These are phyloP conservation scores for Monosporozyma servazzii DNA, from an alignment of 805 yeast species.

Conservation along the genomic window DNA sequence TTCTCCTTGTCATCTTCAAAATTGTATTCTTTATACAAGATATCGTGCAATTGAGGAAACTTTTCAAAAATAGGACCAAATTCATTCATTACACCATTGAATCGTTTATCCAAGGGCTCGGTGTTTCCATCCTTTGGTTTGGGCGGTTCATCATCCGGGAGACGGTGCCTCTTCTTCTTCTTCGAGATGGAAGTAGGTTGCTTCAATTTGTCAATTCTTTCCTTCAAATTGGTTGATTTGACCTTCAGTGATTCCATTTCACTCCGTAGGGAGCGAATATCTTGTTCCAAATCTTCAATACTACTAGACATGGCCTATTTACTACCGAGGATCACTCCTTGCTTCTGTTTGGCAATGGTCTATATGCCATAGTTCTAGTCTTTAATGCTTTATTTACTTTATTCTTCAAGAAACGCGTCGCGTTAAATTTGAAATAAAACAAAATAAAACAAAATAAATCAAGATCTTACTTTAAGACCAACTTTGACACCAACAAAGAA, in stretches of 20 bases:
- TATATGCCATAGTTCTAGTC: background rate
- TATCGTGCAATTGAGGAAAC: conserved; percentile 18
- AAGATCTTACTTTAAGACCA: background rate
- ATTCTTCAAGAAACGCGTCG: background rate
- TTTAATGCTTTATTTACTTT: background rate
- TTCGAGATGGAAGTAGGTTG: background rate
- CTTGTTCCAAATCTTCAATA: conserved; percentile 26
- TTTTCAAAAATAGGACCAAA: conserved; percentile 15
- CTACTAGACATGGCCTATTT: background rate
- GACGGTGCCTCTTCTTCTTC: background rate
- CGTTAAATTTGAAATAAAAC: background rate
- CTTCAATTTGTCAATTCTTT: conserved; percentile 2
- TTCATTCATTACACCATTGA: conserved; percentile 11
- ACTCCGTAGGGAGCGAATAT: conserved; percentile 28
- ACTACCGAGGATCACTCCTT: background rate
- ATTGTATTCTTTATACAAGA: conserved; percentile 8
- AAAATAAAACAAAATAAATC: background rate
- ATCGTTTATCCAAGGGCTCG: background rate
- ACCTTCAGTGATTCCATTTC: conserved; percentile 20
- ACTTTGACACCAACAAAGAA: background rate
- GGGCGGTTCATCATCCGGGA: background rate
- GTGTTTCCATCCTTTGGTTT: background rate
- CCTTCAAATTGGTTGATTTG: conserved; percentile 10
- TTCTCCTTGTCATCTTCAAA: background rate
- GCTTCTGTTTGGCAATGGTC: background rate